These are phyloP conservation scores for sorghum (Sorghum bicolor) DNA, from an alignment of 176 grass and related monocot genomes.

Conservation along the genomic window Sorghum_bicolor_NCBIv3 NC_012877.2:58384001-58384500, in stretches of 20 bases:
- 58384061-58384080: background rate
- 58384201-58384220: background rate
- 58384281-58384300: background rate
- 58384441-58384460: constrained; percentile 24
- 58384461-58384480: constrained; percentile 13
- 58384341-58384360: constrained; percentile 19
- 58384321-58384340: constrained; percentile 18
- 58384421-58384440: background rate
- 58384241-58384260: background rate
- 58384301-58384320: background rate
- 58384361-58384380: background rate
- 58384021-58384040: background rate
- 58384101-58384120: background rate
- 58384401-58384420: constrained; percentile 11
- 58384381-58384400: background rate
- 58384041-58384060: too few relatives aligned
- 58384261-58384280: background rate
- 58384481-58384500: constrained; percentile 63
- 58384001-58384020: background rate
- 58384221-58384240: background rate
- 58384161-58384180: too few relatives aligned
- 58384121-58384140: background rate
- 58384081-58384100: background rate
- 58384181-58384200: background rate
- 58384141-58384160: background rate